Conservation (phyloP, 2,329 filamentous ascomycete species). For the Xylaria sp. region DNA sequence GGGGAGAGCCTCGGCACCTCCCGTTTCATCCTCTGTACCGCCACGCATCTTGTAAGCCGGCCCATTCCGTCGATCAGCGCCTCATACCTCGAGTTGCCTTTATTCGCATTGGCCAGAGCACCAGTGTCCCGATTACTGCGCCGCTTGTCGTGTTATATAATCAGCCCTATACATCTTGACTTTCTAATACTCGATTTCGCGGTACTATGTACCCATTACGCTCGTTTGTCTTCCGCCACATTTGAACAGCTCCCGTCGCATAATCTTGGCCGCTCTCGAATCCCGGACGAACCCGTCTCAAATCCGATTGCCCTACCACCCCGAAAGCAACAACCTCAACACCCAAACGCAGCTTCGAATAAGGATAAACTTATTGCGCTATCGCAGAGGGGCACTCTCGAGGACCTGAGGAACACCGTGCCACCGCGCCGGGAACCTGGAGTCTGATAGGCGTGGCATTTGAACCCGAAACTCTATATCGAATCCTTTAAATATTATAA, state of each 20-base stretch:
- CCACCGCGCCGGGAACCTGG: not conserved
- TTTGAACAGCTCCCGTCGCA: slow-evolving; percentile 28
- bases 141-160: not conserved
- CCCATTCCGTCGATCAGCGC: slow-evolving; percentile 1
- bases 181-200: not conserved
- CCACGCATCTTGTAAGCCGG: slow-evolving; percentile 17
- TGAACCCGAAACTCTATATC: not conserved
- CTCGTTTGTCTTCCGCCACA: slow-evolving; percentile 55
- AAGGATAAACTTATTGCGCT: not conserved
- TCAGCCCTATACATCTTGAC: slow-evolving; percentile 9
- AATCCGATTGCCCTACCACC: slow-evolving; percentile 1
- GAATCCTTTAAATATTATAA: slow-evolving; percentile 6
- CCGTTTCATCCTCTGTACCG: not conserved
- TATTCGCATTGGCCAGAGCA: slow-evolving; percentile 4
- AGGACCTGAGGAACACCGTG: not conserved
- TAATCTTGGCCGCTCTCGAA: slow-evolving; percentile 23
- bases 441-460: slow-evolving; percentile 13
- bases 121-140: not conserved
- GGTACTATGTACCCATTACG: slow-evolving; percentile 67
- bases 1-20: not conserved
- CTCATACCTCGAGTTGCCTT: not conserved
- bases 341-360: not conserved
- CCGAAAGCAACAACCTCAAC: not conserved
- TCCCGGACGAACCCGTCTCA: slow-evolving; percentile 17
- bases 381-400: not conserved